These are phyloP conservation scores for Cercospora brassicicola DNA, from an alignment of 2,329 filamentous ascomycete species.

Conservation along the genomic window DNA sequence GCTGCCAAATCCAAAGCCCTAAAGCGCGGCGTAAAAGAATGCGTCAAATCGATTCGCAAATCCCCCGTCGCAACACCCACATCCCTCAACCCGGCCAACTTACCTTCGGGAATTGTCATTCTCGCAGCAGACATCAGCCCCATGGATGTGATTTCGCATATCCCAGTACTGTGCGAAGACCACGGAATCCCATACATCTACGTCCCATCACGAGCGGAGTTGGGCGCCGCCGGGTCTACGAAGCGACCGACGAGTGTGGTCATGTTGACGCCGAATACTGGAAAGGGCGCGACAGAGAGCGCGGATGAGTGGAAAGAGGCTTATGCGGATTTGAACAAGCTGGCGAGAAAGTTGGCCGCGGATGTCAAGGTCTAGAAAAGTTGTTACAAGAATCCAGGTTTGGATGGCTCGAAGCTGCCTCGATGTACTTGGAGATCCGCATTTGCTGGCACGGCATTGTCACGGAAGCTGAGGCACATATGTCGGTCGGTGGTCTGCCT, in stretches of 20 bases:
- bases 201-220: slow-evolving; percentile 85
- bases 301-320: slow-evolving; percentile 60
- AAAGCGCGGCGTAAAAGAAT: slow-evolving; percentile 97
- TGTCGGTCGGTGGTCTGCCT: not conserved
- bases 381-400: not conserved
- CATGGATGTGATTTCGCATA: slow-evolving; percentile 97
- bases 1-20: slow-evolving; percentile 93
- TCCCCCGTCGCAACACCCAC: slow-evolving; percentile 68
- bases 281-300: slow-evolving; percentile 50
- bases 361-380: slow-evolving; percentile 53
- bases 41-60: slow-evolving; percentile 97
- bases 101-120: slow-evolving; percentile 73
- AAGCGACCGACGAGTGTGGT: slow-evolving; percentile 96
- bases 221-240: slow-evolving; percentile 88
- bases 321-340: slow-evolving; percentile 59
- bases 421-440: not conserved
- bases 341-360: slow-evolving; percentile 60
- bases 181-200: slow-evolving; percentile 97
- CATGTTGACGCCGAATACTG: slow-evolving; percentile 65
- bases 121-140: slow-evolving; percentile 97
- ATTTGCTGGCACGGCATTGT: not conserved
- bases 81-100: slow-evolving; percentile 50
- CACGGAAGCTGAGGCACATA: not conserved
- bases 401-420: not conserved
- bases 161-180: slow-evolving; percentile 96